phyloP scores from a whole-genome alignment of 2,329 filamentous ascomycete species.

The Sporothrix pseudoabietina region DNA sequence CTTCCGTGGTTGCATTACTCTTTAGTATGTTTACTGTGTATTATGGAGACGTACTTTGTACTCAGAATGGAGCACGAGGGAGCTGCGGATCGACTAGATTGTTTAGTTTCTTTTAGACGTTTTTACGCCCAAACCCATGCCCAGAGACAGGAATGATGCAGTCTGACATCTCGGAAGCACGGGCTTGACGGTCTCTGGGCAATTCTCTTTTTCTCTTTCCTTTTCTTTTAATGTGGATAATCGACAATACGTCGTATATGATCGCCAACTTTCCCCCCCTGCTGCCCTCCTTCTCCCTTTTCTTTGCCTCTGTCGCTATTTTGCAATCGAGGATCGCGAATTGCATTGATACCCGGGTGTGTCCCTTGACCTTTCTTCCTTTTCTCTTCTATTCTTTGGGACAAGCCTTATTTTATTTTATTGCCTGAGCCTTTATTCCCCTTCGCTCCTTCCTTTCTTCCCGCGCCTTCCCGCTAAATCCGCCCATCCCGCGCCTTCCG shows the following conservation, averaged over 20 bases:
- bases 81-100: not conserved
- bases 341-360: slow-evolving; percentile 6
- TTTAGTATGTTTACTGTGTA: not conserved
- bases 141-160: not conserved
- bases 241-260: not conserved
- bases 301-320: not conserved
- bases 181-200: not conserved
- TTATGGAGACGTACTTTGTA: not conserved
- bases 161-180: slow-evolving; percentile 4
- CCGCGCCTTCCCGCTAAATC: not conserved
- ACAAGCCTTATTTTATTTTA: not conserved
- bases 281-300: not conserved
- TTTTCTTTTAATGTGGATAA: not conserved
- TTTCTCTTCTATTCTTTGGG: not conserved
- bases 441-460: not conserved
- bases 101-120: not conserved
- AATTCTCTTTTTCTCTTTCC: not conserved
- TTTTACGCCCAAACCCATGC: not conserved
- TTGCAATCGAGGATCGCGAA: not conserved
- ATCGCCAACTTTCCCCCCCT: not conserved
- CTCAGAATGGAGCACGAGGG: no score
- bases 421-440: not conserved
- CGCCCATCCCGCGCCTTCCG: not conserved
- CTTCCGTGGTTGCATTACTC: not conserved
- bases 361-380: not conserved